Percentiles rank a stretch among this genome's conserved stretches.
These are phyloP conservation scores for Pichia manshurica DNA, from an alignment of 805 yeast species.

Conservation along the genomic window DNA sequence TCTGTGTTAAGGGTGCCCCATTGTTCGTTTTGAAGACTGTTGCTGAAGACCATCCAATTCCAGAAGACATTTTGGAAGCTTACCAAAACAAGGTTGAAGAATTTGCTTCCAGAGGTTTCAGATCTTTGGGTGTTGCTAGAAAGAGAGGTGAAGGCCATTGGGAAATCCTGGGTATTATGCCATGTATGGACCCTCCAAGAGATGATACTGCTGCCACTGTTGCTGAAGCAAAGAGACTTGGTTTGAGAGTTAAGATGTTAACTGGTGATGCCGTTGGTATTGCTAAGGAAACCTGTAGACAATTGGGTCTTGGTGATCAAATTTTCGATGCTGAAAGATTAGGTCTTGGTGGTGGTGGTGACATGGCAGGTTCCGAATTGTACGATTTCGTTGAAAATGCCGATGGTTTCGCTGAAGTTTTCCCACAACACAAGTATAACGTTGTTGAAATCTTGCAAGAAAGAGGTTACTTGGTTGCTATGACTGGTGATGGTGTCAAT, in stretches of 20 bases:
- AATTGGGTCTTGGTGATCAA: conserved; percentile 94
- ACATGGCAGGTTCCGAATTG: conserved; percentile 93
- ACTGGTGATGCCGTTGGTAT: conserved; percentile 99
- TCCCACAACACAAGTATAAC: conserved; percentile 94
- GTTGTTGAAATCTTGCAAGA: conserved; percentile 91
- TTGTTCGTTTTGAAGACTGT: conserved; percentile 93
- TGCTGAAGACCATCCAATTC: conserved; percentile 94
- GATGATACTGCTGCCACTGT: conserved; percentile 96
- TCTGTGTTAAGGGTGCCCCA: conserved; percentile 98
- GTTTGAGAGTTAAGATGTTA: conserved; percentile 95
- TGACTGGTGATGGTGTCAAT: conserved; percentile 98
- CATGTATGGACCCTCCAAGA: conserved; percentile 98
- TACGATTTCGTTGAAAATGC: conserved; percentile 95
- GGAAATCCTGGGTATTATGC: conserved; percentile 97
- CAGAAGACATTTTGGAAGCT: conserved; percentile 89
- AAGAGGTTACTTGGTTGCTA: conserved; percentile 93
- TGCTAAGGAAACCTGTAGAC: conserved; percentile 97
- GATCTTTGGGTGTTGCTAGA: conserved; percentile 98
- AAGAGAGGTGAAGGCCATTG: conserved; percentile 98
- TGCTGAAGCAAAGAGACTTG: conserved; percentile 82
- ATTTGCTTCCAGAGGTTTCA: conserved; percentile 97
- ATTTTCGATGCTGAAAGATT: conserved; percentile 94
- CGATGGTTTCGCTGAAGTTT: conserved; percentile 95
- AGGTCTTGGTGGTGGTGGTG: conserved; percentile 84
- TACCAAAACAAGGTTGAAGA: conserved; percentile 97